Conservation (phyloP, 805 yeast species). For the Candida maris region DNA sequence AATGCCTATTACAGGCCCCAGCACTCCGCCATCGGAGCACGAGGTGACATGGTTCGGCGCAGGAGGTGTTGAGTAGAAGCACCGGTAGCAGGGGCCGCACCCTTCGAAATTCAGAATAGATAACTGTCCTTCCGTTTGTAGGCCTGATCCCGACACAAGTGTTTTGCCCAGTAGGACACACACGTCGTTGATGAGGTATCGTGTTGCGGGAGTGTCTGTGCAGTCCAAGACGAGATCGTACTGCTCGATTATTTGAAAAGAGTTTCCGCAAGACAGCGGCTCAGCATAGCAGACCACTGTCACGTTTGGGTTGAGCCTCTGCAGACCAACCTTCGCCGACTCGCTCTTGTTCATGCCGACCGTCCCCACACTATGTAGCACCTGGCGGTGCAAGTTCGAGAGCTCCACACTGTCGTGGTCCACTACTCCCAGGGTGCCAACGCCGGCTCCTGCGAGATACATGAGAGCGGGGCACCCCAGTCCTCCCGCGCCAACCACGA, state of each 20-base stretch:
- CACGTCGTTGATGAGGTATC: conserved; percentile 85
- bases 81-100: conserved; percentile 88
- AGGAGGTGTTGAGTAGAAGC: conserved; percentile 90
- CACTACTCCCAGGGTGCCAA: conserved; percentile 80
- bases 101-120: conserved; percentile 64
- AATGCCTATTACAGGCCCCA: conserved; percentile 95
- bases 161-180: conserved; percentile 67
- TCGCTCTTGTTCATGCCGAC: conserved; percentile 75
- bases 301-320: conserved; percentile 66
- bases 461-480: conserved; percentile 88
- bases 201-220: conserved; percentile 85
- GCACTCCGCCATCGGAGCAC: conserved; percentile 90
- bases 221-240: conserved; percentile 88
- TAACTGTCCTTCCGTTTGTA: conserved; percentile 88
- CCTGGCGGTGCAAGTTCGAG: conserved; percentile 88
- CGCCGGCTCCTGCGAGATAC: conserved; percentile 83
- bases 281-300: conserved; percentile 47
- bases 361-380: conserved; percentile 62
- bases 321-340: conserved; percentile 61
- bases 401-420: conserved; percentile 83
- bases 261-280: conserved; percentile 52
- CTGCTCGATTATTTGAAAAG: conserved; percentile 53
- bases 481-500: conserved; percentile 96
- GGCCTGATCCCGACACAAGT: conserved; percentile 87
- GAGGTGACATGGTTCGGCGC: conserved; percentile 76